phyloP scores from a whole-genome alignment of 305 asterid species.

The Fraxinus baroniana region DNA sequence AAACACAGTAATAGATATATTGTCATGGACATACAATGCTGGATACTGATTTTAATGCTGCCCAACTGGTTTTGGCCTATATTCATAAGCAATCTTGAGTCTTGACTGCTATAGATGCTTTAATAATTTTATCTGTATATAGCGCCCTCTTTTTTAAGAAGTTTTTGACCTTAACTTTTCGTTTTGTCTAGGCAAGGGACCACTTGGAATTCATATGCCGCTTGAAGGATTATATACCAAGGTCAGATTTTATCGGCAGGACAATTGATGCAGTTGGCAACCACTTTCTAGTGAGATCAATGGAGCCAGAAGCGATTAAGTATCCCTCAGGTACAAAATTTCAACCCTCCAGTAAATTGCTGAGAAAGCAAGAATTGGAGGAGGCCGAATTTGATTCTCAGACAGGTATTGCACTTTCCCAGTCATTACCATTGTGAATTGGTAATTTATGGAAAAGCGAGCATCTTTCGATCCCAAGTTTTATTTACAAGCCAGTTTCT shows the following conservation, averaged over 20 bases:
- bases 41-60: neutral
- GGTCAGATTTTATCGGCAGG: slow-evolving; percentile 50
- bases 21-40: neutral
- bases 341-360: slow-evolving; percentile 55
- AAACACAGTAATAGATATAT: neutral
- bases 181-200: slow-evolving; percentile 53
- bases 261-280: slow-evolving; percentile 50
- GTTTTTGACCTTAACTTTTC: neutral
- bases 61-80: neutral
- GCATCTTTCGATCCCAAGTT: neutral
- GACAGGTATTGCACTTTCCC: slow-evolving; percentile 19
- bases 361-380: slow-evolving; percentile 48
- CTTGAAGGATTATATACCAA: slow-evolving; percentile 69
- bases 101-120: neutral
- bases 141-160: neutral
- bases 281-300: slow-evolving; percentile 41
- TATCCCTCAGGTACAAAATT: slow-evolving; percentile 32
- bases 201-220: slow-evolving; percentile 85
- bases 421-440: slow-evolving; percentile 19
- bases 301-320: slow-evolving; percentile 34
- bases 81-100: neutral
- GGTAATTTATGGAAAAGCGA: neutral
- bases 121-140: neutral
- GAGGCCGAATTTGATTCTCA: slow-evolving; percentile 32
- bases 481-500: neutral